phyloP scores from a whole-genome alignment of 257 asterid genomes.

The Petunia secreta region DNA sequence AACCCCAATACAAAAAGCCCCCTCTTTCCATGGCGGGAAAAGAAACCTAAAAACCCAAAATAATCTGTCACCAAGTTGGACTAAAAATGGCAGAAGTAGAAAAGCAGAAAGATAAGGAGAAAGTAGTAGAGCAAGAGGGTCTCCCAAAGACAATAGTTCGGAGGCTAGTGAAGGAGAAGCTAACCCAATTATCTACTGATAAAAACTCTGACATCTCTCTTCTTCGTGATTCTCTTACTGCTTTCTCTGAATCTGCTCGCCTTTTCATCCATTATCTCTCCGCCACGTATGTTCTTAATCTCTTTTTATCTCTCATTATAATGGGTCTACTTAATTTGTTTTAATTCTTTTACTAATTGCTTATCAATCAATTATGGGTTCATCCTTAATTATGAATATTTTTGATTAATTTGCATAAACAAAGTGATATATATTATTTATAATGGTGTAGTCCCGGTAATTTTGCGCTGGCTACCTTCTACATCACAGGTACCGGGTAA shows the following conservation, averaged over 20 bases:
- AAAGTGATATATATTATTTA: too few species aligned
- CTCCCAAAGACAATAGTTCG: constrained; percentile 93
- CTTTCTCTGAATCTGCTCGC: constrained; percentile 86
- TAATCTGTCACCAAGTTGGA: neutral
- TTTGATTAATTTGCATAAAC: too few species aligned
- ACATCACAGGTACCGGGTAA: too few species aligned
- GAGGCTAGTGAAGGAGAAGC: constrained; percentile 87
- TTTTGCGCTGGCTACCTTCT: too few species aligned
- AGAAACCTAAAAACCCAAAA: constrained; percentile 22
- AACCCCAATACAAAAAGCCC: neutral
- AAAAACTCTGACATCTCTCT: constrained; percentile 54
- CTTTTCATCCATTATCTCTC: constrained; percentile 88
- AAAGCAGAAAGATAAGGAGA: constrained; percentile 43
- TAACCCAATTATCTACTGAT: constrained; percentile 70
- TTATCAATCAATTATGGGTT: neutral
- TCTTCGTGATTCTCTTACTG: constrained; percentile 74
- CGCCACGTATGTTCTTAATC: constrained; percentile 57
- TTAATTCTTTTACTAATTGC: neutral
- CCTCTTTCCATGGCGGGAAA: constrained; percentile 12
- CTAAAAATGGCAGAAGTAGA: constrained; percentile 33
- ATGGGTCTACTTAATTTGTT: neutral
- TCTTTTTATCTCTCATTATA: neutral
- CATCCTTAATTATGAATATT: neutral
- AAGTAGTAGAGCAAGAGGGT: constrained; percentile 57
- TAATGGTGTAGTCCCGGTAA: too few species aligned